These are phyloP conservation scores for Cystoisospora suis DNA, from an alignment of 169 alveolate genomes.

Conservation along the genomic window DNA sequence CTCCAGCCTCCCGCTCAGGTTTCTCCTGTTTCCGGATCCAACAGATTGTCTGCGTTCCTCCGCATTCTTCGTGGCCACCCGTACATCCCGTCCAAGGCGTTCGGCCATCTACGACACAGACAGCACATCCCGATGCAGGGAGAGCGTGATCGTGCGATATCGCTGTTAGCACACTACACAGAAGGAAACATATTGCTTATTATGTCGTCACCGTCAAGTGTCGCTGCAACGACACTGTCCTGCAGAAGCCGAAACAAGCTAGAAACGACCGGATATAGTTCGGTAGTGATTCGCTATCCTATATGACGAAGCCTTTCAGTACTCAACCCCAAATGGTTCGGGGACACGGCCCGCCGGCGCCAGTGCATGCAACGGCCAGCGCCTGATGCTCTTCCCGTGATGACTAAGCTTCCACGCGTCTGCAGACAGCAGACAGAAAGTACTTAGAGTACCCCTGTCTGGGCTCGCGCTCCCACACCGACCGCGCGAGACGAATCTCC, in stretches of 20 bases:
- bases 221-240: neutral
- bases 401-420: neutral
- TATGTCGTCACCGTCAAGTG: neutral
- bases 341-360: too few relatives aligned
- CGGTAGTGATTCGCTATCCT: neutral
- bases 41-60: neutral
- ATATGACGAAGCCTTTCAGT: too few relatives aligned
- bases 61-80: neutral
- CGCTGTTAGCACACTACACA: neutral
- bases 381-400: too few relatives aligned
- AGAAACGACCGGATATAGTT: neutral
- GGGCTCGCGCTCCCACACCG: neutral
- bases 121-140: too few relatives aligned
- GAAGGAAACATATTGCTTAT: neutral
- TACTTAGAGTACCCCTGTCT: neutral
- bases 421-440: neutral
- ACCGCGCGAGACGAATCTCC: neutral
- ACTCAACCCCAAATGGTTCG: too few relatives aligned
- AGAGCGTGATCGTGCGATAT: too few relatives aligned
- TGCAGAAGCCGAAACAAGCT: neutral
- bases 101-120: neutral
- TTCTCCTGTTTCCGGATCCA: neutral
- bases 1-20: neutral
- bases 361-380: too few relatives aligned
- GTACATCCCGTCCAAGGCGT: neutral